Evolutionary conservation across 2,329 filamentous ascomycete species (phyloP).

Genomic region (Penicillium sp.): DNA sequence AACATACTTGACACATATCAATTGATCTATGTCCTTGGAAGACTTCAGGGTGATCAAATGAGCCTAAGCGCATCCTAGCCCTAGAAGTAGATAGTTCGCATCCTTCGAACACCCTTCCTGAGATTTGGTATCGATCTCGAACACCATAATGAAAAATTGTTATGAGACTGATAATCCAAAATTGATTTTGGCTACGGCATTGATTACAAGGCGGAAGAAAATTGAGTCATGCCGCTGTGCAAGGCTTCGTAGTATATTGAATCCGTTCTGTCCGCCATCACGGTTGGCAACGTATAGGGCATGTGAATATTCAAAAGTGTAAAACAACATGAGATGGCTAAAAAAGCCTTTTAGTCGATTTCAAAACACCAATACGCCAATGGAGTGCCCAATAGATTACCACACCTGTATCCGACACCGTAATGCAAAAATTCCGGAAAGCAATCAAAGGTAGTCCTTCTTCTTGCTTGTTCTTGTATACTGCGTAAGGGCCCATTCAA

Average conservation of each 20-base stretch:
- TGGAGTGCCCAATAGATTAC: constrained; percentile 18
- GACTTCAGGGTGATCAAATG: too few species aligned
- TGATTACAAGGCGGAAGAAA: too few species aligned
- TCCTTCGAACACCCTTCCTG: too few species aligned
- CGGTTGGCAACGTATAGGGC: constrained; percentile 19
- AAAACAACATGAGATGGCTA: constrained; percentile 20
- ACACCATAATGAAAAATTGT: too few species aligned
- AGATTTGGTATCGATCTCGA: too few species aligned
- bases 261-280: neutral
- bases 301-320: constrained; percentile 15
- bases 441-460: constrained; percentile 78
- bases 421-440: constrained; percentile 13
- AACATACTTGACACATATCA: too few species aligned
- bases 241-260: neutral
- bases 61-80: too few species aligned
- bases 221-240: neutral
- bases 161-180: too few species aligned
- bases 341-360: constrained; percentile 17
- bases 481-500: constrained; percentile 94
- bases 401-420: constrained; percentile 15
- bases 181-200: too few species aligned
- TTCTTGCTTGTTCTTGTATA: constrained; percentile 92
- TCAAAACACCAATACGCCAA: constrained; percentile 34
- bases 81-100: too few species aligned
- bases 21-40: too few species aligned